These are phyloP conservation scores for Diutina sp. DNA, from an alignment of 1,139 yeast genomes.

Conservation along the genomic window DNA sequence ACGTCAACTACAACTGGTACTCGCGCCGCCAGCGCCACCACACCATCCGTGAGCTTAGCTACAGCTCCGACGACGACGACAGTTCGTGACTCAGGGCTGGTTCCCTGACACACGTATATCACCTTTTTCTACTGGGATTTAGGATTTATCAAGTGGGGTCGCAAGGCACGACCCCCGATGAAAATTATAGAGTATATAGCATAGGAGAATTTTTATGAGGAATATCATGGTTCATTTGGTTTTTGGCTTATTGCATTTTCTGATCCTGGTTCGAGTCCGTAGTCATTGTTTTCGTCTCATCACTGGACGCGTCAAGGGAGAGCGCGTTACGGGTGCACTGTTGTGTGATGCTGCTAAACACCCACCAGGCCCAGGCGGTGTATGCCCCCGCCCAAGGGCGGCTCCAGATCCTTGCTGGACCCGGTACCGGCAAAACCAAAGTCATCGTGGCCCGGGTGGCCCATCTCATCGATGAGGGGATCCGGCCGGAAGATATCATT, in stretches of 20 bases:
- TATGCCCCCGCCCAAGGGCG: slow-evolving; percentile 36
- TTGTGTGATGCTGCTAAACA: slow-evolving; percentile 28
- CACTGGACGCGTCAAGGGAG: not conserved
- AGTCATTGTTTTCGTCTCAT: no score
- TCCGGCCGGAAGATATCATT: slow-evolving; percentile 49
- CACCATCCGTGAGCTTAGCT: not conserved
- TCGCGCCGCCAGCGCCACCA: not conserved
- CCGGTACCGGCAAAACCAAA: slow-evolving; percentile 82
- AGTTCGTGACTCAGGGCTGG: no score
- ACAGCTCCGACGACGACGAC: not conserved
- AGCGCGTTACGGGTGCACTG: not conserved
- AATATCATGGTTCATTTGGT: no score
- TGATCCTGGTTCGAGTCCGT: no score
- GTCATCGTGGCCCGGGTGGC: slow-evolving; percentile 74
- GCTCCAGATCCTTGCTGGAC: slow-evolving; percentile 81
- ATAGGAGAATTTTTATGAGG: no score
- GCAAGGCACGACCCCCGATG: no score
- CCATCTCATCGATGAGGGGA: slow-evolving; percentile 35
- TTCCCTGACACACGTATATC: no score
- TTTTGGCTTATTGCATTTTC: no score
- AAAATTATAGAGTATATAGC: no score
- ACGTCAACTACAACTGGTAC: not conserved
- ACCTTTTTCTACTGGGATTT: no score
- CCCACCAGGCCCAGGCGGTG: slow-evolving; percentile 50
- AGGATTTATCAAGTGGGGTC: no score